Evolutionary conservation across 352 stramenopile genomes (phyloP).

Genomic region (Pythium insidiosum): DNA sequence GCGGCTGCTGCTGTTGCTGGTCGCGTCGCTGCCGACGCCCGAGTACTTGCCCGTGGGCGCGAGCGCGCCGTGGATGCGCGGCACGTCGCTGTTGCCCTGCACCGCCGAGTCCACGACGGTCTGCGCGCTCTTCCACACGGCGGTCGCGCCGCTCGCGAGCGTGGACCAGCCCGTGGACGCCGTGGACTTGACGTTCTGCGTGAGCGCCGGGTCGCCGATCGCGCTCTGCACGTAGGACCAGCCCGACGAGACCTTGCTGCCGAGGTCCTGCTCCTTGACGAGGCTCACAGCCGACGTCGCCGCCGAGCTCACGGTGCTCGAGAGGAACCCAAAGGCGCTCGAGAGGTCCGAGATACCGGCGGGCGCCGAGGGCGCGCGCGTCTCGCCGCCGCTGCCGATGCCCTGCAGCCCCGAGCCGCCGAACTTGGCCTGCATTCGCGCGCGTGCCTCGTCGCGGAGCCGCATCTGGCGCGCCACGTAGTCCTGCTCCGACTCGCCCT

Average conservation of each 20-base stretch:
- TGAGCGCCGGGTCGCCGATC: conserved; percentile 60
- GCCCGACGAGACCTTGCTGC: conserved; percentile 65
- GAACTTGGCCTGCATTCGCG: conserved; percentile 79
- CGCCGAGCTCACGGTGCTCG: conserved; percentile 58
- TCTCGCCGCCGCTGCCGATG: conserved; percentile 66
- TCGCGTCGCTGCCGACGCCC: conserved; percentile 30
- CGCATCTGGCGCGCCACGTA: conserved; percentile 68
- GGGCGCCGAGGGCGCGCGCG: conserved; percentile 24
- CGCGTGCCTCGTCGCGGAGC: conserved; percentile 63
- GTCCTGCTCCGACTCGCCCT: conserved; percentile 70
- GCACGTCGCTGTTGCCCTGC: conserved; percentile 24
- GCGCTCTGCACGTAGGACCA: conserved; percentile 75
- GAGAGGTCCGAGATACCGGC: conserved; percentile 48
- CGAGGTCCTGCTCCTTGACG: conserved; percentile 70
- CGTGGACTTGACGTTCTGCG: conserved; percentile 74
- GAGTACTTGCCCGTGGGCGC: conserved; percentile 54
- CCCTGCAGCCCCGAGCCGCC: conserved; percentile 64
- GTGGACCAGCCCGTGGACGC: conserved; percentile 66
- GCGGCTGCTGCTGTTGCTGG: conserved; percentile 15
- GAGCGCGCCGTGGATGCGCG: conserved; percentile 48
- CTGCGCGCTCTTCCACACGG: conserved; percentile 57
- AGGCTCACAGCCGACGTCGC: conserved; percentile 55
- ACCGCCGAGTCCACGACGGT: conserved; percentile 38
- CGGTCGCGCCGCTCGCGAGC: conserved; percentile 54
- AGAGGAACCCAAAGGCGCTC: conserved; percentile 65